Conservation (phyloP, 2,329 filamentous ascomycete species). For the Thelonectria olida region DNA sequence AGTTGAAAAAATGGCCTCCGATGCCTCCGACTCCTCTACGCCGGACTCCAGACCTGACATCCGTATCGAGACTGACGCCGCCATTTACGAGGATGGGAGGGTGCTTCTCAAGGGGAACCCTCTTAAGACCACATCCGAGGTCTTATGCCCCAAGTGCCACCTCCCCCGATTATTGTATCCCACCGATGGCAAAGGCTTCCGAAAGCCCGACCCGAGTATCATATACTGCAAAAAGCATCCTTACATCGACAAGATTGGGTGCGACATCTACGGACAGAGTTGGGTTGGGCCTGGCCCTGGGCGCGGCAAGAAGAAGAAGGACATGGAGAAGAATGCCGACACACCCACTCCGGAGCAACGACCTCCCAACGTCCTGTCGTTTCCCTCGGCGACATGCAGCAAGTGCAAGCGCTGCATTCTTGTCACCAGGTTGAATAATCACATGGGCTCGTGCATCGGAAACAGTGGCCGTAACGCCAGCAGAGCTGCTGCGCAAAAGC, state of each 20-base stretch:
- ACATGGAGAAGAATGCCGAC: constrained; percentile 70
- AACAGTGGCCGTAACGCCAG: constrained; percentile 72
- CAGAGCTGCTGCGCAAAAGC: constrained; percentile 69
- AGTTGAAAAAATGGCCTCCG: constrained; percentile 69
- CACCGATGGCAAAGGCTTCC: constrained; percentile 73
- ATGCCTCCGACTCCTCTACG: constrained; percentile 62
- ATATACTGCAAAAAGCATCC: constrained; percentile 84
- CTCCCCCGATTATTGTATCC: constrained; percentile 78
- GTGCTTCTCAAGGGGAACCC: constrained; percentile 77
- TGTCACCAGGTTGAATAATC: constrained; percentile 72
- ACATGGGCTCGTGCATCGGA: constrained; percentile 74
- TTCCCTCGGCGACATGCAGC: constrained; percentile 72
- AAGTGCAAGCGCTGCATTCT: constrained; percentile 74
- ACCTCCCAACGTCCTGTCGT: constrained; percentile 69
- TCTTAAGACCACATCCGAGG: constrained; percentile 74
- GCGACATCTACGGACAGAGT: constrained; percentile 84
- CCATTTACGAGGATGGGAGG: constrained; percentile 74
- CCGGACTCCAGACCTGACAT: constrained; percentile 65
- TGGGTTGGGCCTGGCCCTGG: constrained; percentile 77
- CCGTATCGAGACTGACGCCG: constrained; percentile 72
- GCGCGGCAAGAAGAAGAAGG: constrained; percentile 83
- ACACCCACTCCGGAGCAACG: constrained; percentile 62
- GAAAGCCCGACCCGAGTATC: constrained; percentile 71
- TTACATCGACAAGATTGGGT: constrained; percentile 78
- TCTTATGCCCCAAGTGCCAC: constrained; percentile 78